Evolutionary conservation across 352 stramenopile species (phyloP).

Genomic region (Thraustotheca clavata): DNA sequence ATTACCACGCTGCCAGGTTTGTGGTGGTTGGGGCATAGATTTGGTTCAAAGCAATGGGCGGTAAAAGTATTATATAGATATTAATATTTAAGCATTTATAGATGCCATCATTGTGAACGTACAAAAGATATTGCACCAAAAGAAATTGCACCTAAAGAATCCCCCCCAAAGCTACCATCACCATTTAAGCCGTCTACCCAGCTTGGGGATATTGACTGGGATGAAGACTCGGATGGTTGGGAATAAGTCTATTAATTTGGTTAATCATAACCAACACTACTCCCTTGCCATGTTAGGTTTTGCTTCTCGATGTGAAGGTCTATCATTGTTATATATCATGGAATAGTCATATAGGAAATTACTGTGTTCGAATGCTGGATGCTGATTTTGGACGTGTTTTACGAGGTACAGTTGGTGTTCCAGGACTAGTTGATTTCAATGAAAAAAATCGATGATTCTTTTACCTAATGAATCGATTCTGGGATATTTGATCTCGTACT

Average conservation of each 20-base stretch:
- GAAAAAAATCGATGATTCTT: not conserved
- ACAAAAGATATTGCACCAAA: not conserved
- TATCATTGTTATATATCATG: not conserved
- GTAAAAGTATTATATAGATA: not conserved
- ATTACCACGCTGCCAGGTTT: conserved; percentile 10
- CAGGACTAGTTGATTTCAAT: not conserved
- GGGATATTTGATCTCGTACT: not conserved
- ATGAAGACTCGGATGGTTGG: conserved; percentile 5
- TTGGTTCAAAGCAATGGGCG: not conserved
- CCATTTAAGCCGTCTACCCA: not conserved
- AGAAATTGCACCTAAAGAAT: not conserved
- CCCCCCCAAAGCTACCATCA: not conserved
- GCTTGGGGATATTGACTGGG: conserved; percentile 14
- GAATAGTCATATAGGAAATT: conserved; percentile 7
- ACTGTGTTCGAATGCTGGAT: not conserved
- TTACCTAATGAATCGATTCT: not conserved
- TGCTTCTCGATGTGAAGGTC: not conserved
- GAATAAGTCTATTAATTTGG: too few relatives aligned
- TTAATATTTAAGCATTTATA: not conserved
- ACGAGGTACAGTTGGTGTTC: too few relatives aligned
- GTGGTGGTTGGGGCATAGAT: conserved; percentile 11
- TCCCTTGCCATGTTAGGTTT: too few relatives aligned
- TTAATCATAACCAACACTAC: too few relatives aligned
- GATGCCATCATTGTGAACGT: not conserved
- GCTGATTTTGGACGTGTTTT: not conserved